Base-by-base conservation (phyloP, 441 rosid species). In the Adansonia gregorii region DNA sequence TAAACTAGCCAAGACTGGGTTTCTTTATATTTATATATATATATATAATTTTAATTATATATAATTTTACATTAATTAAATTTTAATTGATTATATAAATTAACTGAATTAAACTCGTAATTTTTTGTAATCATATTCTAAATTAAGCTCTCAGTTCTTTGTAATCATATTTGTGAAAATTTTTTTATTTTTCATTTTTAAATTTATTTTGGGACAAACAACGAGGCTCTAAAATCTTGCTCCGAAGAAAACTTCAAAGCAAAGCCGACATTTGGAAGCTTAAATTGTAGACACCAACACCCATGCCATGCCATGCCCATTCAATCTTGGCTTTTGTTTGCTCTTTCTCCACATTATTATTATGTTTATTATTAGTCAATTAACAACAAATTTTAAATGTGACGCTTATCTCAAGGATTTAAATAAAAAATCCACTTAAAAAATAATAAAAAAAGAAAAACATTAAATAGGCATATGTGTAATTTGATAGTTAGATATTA, bases 181-280 rank as follows among this genome's bases (percentile, higher is more conserved):
- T 12, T 61, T 24, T 31, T 63, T 2, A 2, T 27, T 14, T 12
- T 63, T 63, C 8, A 60, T 22, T 27, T 27, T 27, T 10, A 6
- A 9, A 10, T 31, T 46, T 27, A 27, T 1, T 14, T 59, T 5
- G 43, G 59, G 43, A 10, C 27, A 14, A 15, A 74, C 19, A 61
- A 74, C 17, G 59, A 61, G 69, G 70, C 54, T 48, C n/a, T 61
- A 2, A 8, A 24, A 49, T 49, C 58, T 27, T 12, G 48, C 56
- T 46, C 9, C 15, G 0, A n/a, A 19, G 9, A 19, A 11, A 56
- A 72, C 39, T 67, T 27, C 0, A 3, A 31, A 19, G 68, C 39
- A 46, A 58, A 24, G 69, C 74, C 12, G 76, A 69, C 82, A 69
- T 22, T 63, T 65, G 70, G 65, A 56, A 72, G 79, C 70, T 55